Evolutionary conservation across 129 eudicot genomes (phyloP).

Genomic region (Daucus carota): DH1_v3.0 NC_030381.2:5447501-5448000

Average conservation of each 20-base stretch:
- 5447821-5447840: conserved; percentile 38
- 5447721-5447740: conserved; percentile 46
- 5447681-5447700: conserved; percentile 8
- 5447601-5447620: neutral
- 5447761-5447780: conserved; percentile 33
- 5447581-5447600: neutral
- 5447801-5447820: conserved; percentile 34
- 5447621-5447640: neutral
- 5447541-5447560: neutral
- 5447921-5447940: too few species aligned
- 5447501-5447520: neutral
- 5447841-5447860: conserved; percentile 35
- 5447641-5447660: neutral
- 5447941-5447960: too few species aligned
- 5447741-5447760: conserved; percentile 39
- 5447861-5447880: conserved; percentile 21
- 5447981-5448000: too few species aligned
- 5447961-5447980: too few species aligned
- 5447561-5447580: neutral
- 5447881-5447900: neutral
- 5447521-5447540: neutral
- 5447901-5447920: too few species aligned
- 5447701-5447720: neutral
- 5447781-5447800: conserved; percentile 43
- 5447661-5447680: neutral